These are phyloP conservation scores for Colletotrichum truncatum DNA, from an alignment of 2,329 filamentous ascomycete genomes.

Conservation along the genomic window DNA sequence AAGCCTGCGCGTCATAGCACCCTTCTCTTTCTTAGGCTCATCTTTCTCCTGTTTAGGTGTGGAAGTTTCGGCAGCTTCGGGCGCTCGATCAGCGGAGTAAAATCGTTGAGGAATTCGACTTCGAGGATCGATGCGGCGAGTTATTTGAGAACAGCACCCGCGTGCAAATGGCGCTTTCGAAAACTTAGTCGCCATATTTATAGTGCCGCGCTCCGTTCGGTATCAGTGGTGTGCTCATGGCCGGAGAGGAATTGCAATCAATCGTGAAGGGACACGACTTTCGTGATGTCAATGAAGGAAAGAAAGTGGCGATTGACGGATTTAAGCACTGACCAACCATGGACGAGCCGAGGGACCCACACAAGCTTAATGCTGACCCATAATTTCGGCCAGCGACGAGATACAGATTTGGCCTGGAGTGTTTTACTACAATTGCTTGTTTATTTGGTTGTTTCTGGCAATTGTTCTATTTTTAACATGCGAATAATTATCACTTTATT, in stretches of 20 bases:
- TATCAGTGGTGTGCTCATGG: background rate
- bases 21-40: slow-evolving; percentile 32
- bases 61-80: slow-evolving; percentile 1
- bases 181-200: slow-evolving; percentile 22
- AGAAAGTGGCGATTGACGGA: slow-evolving; percentile 26
- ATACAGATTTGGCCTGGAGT: too few species aligned
- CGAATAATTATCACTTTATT: too few species aligned
- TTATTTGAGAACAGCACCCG: background rate
- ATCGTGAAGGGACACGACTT: background rate
- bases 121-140: background rate
- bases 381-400: background rate
- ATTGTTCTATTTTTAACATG: too few species aligned
- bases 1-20: slow-evolving; percentile 65
- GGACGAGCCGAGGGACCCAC: background rate
- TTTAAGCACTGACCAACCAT: slow-evolving; percentile 23
- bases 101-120: background rate
- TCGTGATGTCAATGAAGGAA: slow-evolving; percentile 28
- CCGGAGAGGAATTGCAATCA: background rate
- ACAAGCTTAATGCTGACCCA: background rate
- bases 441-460: too few species aligned
- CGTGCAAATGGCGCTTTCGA: background rate
- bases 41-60: background rate
- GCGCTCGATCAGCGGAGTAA: slow-evolving; percentile 19
- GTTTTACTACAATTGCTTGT: too few species aligned
- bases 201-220: background rate